Percentiles rank a stretch among this genome's conserved stretches.
Evolutionary conservation across 352 stramenopile genomes (phyloP).

Genomic region (Phytophthora kernoviae): DNA sequence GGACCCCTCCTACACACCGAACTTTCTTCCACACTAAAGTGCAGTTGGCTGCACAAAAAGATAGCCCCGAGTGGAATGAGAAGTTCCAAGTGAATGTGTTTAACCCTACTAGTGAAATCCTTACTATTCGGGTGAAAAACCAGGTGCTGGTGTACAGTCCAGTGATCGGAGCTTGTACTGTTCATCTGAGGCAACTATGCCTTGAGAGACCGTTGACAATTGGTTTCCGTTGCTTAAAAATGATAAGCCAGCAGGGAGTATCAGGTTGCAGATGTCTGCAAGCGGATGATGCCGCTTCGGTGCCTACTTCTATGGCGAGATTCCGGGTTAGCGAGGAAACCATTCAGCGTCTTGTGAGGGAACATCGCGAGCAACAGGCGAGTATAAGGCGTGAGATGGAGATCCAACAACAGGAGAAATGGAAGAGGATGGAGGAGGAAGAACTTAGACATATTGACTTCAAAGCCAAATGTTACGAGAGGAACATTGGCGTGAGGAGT

Average conservation of each 20-base stretch:
- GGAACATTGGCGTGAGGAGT: slow-evolving; percentile 15
- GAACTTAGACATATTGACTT: slow-evolving; percentile 12
- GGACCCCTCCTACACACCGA: slow-evolving; percentile 30
- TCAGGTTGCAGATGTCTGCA: slow-evolving; percentile 61
- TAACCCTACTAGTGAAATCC: slow-evolving; percentile 50
- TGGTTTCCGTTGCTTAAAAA: slow-evolving; percentile 66
- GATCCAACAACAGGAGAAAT: slow-evolving; percentile 20
- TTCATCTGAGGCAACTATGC: slow-evolving; percentile 57
- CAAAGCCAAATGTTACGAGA: slow-evolving; percentile 17
- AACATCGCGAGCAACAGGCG: slow-evolving; percentile 32
- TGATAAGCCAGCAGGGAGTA: slow-evolving; percentile 37
- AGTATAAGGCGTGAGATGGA: slow-evolving; percentile 16
- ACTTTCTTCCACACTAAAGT: slow-evolving; percentile 72
- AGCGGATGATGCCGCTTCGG: slow-evolving; percentile 8
- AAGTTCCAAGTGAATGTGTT: slow-evolving; percentile 71
- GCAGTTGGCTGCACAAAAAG: slow-evolving; percentile 29
- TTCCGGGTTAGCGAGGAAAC: slow-evolving; percentile 21
- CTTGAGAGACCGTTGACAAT: slow-evolving; percentile 50
- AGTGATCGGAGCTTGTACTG: slow-evolving; percentile 59
- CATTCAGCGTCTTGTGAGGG: slow-evolving; percentile 27
- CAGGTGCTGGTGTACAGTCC: slow-evolving; percentile 70
- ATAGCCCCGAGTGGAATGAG: slow-evolving; percentile 72
- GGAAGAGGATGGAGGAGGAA: slow-evolving; percentile 23
- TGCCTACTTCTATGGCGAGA: slow-evolving; percentile 3
- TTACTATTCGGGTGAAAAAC: slow-evolving; percentile 79